These are phyloP conservation scores for Rutidosis leptorrhynchoides DNA, from an alignment of 129 eudicot species.

Conservation along the genomic window DNA sequence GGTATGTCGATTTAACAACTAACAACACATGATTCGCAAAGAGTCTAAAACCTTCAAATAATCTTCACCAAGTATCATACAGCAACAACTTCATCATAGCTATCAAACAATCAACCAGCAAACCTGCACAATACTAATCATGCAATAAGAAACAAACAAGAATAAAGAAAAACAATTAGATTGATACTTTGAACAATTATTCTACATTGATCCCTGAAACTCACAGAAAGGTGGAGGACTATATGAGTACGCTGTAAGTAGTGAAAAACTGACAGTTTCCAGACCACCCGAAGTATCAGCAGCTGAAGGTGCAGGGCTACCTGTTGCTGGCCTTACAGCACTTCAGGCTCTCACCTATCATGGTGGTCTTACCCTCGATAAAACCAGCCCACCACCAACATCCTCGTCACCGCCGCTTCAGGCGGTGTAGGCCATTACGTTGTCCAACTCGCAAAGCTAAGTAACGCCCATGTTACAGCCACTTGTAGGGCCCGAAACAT, in stretches of 20 bases:
- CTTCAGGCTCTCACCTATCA: constrained; percentile 61
- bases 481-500: constrained; percentile 90
- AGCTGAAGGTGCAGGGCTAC: constrained; percentile 66
- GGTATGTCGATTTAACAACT: no score
- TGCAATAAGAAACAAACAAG: no score
- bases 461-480: constrained; percentile 75
- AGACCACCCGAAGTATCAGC: constrained; percentile 86
- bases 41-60: no score
- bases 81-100: no score
- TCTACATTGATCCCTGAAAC: background rate
- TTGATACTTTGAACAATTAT: no score
- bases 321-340: constrained; percentile 73
- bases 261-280: constrained; percentile 50
- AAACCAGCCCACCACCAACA: constrained; percentile 47
- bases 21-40: no score
- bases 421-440: constrained; percentile 90
- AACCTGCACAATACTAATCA: no score
- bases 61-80: no score
- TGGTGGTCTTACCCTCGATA: constrained; percentile 72
- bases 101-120: no score
- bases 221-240: constrained; percentile 63
- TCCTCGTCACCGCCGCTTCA: constrained; percentile 82
- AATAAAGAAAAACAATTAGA: no score
- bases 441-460: constrained; percentile 79
- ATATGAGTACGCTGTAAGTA: constrained; percentile 67